Conservation (phyloP, 345 rosid species). For the Eucalyptus sp. region DNA sequence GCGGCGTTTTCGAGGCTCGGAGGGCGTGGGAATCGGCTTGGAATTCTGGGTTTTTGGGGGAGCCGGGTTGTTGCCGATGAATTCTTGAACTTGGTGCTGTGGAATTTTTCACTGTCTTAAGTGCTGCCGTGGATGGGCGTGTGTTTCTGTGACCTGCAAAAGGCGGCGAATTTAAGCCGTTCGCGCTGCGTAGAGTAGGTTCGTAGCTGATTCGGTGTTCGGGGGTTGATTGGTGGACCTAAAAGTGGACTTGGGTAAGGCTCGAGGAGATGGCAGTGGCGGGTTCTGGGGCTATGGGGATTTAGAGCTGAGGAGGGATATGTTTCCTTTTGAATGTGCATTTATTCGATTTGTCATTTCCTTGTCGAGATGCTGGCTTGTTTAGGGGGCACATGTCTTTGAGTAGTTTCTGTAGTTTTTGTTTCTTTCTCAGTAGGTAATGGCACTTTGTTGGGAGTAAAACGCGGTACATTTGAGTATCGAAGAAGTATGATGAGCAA, state of each 20-base stretch:
- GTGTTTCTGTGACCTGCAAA: background rate
- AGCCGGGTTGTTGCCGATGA: background rate
- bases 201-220: background rate
- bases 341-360: background rate
- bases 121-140: background rate
- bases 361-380: background rate
- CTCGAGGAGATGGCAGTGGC: background rate
- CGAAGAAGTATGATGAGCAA: background rate
- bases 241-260: background rate
- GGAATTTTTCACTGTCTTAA: background rate
- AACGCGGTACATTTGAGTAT: background rate
- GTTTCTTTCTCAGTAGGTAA: background rate
- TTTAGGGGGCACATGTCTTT: background rate
- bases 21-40: background rate
- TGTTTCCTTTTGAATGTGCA: background rate
- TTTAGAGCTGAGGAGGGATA: background rate
- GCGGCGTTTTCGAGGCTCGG: background rate
- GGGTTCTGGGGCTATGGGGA: background rate
- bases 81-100: background rate
- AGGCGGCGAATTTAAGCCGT: background rate
- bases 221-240: background rate
- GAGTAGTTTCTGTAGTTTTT: background rate
- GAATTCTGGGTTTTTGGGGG: background rate
- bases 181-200: background rate
- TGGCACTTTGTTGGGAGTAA: background rate